Conservation (phyloP, 352 stramenopile genomes). For the Albugo laibachii region DNA sequence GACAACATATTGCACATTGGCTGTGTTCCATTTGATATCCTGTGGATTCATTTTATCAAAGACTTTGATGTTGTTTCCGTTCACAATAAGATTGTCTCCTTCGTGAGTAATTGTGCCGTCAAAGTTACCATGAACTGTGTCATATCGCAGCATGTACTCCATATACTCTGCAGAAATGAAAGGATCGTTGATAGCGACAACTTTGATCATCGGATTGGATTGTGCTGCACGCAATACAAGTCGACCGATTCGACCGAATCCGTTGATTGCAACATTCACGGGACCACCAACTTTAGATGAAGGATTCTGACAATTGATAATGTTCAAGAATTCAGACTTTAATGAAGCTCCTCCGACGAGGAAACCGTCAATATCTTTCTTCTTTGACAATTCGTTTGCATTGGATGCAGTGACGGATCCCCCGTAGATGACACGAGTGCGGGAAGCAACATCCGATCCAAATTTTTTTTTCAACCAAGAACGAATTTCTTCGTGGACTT, state of each 20-base stretch:
- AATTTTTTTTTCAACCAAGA: slow-evolving; percentile 86
- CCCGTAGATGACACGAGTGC: slow-evolving; percentile 94
- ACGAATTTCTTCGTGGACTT: slow-evolving; percentile 92
- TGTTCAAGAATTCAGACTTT: slow-evolving; percentile 93
- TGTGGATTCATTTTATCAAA: slow-evolving; percentile 88
- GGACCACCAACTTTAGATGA: slow-evolving; percentile 24
- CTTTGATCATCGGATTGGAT: slow-evolving; percentile 72
- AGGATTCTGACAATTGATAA: slow-evolving; percentile 86
- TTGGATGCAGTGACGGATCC: slow-evolving; percentile 88
- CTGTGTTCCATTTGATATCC: slow-evolving; percentile 84
- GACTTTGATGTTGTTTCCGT: slow-evolving; percentile 86
- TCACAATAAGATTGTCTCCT: slow-evolving; percentile 77
- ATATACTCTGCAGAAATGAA: slow-evolving; percentile 95
- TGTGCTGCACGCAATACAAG: slow-evolving; percentile 87
- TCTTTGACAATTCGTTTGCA: slow-evolving; percentile 83
- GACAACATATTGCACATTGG: slow-evolving; percentile 88
- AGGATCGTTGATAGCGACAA: slow-evolving; percentile 89
- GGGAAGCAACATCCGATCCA: slow-evolving; percentile 74
- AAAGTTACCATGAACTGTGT: slow-evolving; percentile 87
- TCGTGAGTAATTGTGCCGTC: slow-evolving; percentile 71
- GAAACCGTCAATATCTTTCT: slow-evolving; percentile 96
- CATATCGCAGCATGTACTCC: slow-evolving; percentile 86
- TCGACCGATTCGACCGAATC: slow-evolving; percentile 96
- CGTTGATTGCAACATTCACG: slow-evolving; percentile 96
- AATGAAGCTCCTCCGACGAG: slow-evolving; percentile 95